These are phyloP conservation scores for Scheffersomyces spartinae DNA, from an alignment of 805 yeast genomes.

Conservation along the genomic window DNA sequence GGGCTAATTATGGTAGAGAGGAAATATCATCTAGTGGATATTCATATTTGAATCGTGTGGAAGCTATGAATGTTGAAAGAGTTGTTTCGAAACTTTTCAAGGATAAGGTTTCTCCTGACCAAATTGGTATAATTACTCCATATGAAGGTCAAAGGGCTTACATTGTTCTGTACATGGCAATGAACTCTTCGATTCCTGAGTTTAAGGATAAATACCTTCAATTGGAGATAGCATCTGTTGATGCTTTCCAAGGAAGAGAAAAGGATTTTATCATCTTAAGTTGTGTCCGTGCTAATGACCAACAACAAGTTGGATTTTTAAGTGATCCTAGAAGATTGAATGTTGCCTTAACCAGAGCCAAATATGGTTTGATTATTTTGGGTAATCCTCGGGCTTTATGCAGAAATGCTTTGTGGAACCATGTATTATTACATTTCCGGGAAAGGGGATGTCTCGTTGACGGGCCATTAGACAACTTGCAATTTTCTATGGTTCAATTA, in stretches of 20 bases:
- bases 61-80: slow-evolving; percentile 82
- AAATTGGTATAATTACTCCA: slow-evolving; percentile 90
- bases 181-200: slow-evolving; percentile 52
- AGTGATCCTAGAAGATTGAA: slow-evolving; percentile 78
- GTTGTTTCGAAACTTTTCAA: slow-evolving; percentile 59
- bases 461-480: slow-evolving; percentile 74
- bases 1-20: slow-evolving; percentile 84
- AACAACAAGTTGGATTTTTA: slow-evolving; percentile 69
- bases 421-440: slow-evolving; percentile 63
- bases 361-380: slow-evolving; percentile 64
- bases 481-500: slow-evolving; percentile 53
- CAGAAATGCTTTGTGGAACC: slow-evolving; percentile 67
- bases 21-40: slow-evolving; percentile 77
- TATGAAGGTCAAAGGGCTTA: slow-evolving; percentile 90
- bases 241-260: slow-evolving; percentile 52
- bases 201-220: slow-evolving; percentile 46
- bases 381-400: slow-evolving; percentile 79
- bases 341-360: slow-evolving; percentile 85
- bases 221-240: slow-evolving; percentile 79
- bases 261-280: slow-evolving; percentile 40
- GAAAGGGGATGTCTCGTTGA: slow-evolving; percentile 84
- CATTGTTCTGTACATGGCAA: slow-evolving; percentile 63
- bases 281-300: slow-evolving; percentile 56
- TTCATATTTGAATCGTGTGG: slow-evolving; percentile 74
- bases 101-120: slow-evolving; percentile 68